phyloP scores from a whole-genome alignment of 2,329 filamentous ascomycete genomes.

The Rhynchosporium agropyri region DNA sequence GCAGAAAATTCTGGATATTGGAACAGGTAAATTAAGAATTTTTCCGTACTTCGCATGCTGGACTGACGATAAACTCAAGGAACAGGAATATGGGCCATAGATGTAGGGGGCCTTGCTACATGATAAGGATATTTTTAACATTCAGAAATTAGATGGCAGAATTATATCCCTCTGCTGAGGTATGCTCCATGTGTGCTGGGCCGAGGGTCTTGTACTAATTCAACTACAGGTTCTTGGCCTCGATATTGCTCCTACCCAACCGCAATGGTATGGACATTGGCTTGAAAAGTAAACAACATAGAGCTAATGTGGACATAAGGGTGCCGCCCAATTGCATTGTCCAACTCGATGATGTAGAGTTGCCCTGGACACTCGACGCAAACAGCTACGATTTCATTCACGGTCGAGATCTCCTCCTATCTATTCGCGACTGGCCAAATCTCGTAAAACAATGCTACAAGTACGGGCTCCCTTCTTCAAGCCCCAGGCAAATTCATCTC shows the following conservation, averaged over 20 bases:
- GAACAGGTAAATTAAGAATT: constrained; percentile 23
- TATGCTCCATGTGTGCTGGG: constrained; percentile 18
- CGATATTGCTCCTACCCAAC: constrained; percentile 42
- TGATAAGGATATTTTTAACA: neutral
- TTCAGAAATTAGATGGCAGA: constrained; percentile 29
- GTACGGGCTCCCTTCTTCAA: constrained; percentile 34
- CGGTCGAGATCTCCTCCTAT: constrained; percentile 30
- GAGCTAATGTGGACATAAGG: constrained; percentile 32
- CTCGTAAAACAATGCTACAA: constrained; percentile 32
- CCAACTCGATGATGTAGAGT: constrained; percentile 55
- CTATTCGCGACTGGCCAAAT: constrained; percentile 30
- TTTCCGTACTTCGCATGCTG: neutral
- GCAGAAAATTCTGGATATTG: constrained; percentile 45
- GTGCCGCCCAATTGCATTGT: constrained; percentile 54
- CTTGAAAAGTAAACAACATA: neutral
- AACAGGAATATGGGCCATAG: constrained; percentile 36
- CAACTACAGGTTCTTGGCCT: constrained; percentile 34
- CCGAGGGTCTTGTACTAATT: neutral
- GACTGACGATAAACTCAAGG: constrained; percentile 6
- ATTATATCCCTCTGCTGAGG: constrained; percentile 40
- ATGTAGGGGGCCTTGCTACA: constrained; percentile 15
- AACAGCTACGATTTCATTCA: constrained; percentile 55
- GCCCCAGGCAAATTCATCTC: neutral
- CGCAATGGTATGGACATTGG: constrained; percentile 29
- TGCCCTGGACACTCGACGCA: constrained; percentile 50